Percentiles rank a stretch among this genome's conserved stretches.
These are phyloP conservation scores for Calophaca sinica DNA, from an alignment of 306 rosid species.

Conservation along the genomic window DNA sequence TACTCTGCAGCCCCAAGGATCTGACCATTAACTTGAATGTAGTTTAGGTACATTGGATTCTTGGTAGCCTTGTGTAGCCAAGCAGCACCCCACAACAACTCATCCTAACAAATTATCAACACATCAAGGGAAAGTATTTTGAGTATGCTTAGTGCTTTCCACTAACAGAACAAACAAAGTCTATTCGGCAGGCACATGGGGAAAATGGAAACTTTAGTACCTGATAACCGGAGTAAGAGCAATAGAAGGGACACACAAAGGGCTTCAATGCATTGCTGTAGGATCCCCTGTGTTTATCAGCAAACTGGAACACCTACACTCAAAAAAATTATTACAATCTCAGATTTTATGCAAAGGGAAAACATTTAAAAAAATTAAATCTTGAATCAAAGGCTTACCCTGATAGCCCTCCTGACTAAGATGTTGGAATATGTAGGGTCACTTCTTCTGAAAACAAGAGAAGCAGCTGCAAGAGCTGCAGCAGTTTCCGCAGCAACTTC, in stretches of 20 bases:
- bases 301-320: constrained; percentile 84
- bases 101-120: constrained; percentile 64
- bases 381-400: constrained; percentile 51
- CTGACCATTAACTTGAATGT: constrained; percentile 90
- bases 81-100: constrained; percentile 98
- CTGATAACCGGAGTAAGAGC: constrained; percentile 90
- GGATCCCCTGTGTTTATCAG: constrained; percentile 86
- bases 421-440: constrained; percentile 82
- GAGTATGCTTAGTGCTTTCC: too few relatives aligned
- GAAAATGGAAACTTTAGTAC: constrained; percentile 46
- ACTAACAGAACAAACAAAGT: neutral
- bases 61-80: constrained; percentile 96
- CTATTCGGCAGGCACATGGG: neutral
- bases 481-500: constrained; percentile 98
- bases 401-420: constrained; percentile 69
- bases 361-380: neutral
- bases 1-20: constrained; percentile 84
- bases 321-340: constrained; percentile 19
- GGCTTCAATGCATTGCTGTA: constrained; percentile 78
- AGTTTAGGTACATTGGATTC: constrained; percentile 73
- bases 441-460: constrained; percentile 81
- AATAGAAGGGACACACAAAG: constrained; percentile 87
- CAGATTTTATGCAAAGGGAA: neutral
- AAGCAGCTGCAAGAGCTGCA: constrained; percentile 96
- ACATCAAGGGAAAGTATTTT: too few relatives aligned